Evolutionary conservation across 2,329 filamentous ascomycete genomes (phyloP).

Genomic region (Colletotrichum abscissum): DNA sequence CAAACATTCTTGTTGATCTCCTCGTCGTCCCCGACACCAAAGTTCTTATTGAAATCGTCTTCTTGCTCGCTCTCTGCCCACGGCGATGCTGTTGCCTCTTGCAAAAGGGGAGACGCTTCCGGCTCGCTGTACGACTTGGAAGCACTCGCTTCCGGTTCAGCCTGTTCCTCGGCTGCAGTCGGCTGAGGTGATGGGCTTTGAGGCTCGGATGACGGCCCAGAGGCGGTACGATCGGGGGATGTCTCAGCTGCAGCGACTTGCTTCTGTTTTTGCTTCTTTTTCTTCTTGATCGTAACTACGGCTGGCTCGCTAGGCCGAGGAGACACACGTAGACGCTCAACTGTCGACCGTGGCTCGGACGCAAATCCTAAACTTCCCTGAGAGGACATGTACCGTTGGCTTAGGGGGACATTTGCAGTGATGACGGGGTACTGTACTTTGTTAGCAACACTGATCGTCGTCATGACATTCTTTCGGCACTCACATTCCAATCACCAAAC

Average conservation of each 20-base stretch:
- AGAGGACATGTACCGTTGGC: constrained; percentile 68
- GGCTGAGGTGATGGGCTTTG: constrained; percentile 16
- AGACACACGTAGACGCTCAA: constrained; percentile 22
- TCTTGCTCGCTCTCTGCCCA: constrained; percentile 33
- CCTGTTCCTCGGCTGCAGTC: background rate
- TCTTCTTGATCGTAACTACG: constrained; percentile 30
- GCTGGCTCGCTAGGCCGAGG: constrained; percentile 18
- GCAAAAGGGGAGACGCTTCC: constrained; percentile 16
- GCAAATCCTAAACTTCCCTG: constrained; percentile 26
- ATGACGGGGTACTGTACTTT: constrained; percentile 86
- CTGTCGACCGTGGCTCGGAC: constrained; percentile 25
- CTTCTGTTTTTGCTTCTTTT: constrained; percentile 30
- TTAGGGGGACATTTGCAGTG: constrained; percentile 78
- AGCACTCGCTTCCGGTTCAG: background rate
- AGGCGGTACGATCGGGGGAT: constrained; percentile 10
- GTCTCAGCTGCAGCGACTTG: constrained; percentile 18
- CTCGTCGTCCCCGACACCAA: constrained; percentile 48
- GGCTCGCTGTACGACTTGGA: background rate
- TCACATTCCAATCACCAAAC: constrained; percentile 93
- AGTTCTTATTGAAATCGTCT: constrained; percentile 25
- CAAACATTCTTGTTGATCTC: constrained; percentile 59
- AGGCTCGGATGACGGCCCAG: constrained; percentile 15
- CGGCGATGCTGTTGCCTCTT: constrained; percentile 29
- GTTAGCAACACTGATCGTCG: constrained; percentile 40
- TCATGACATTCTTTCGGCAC: constrained; percentile 47